Evolutionary conservation across 2,329 filamentous ascomycete genomes (phyloP), one percentile per base, ranked within the genome.

Genomic region (Whalleya microplaca): DNA sequence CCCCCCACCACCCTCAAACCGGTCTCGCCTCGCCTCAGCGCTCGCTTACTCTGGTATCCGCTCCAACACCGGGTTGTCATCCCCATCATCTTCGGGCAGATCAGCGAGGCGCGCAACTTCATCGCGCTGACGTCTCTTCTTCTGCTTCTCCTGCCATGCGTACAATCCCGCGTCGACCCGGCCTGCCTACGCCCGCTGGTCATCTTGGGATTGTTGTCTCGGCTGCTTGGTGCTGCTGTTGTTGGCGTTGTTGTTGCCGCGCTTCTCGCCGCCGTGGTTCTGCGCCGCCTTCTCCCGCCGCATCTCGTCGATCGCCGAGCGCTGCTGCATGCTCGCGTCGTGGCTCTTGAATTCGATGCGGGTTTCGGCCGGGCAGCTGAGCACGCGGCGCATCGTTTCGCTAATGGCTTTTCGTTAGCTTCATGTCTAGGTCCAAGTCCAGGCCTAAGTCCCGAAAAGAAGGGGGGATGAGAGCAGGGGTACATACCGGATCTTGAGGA

Each of bases 341-440:
- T 99, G 95, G 71, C 90, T 95, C 78, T 96, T 96, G 86, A 93
- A 99, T 66, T 95, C 87, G 58, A 99, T 89, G 69, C 90, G 90
- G 40, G 95, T 98, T 72, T 96, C 94, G 44, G 86, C 78, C 1
- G 94, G 94, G 72, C 97, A 91, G 64, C 86, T 84, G 54, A 99
- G 86, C 63, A 96, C 83, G 62, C 92, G 90, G 77, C 96, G 96
- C 83, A 98, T 92, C 32, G 90, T 96, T 78, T 99, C 93, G 64
- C 93, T 96, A 19, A n/a, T 4, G 4, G 9, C 4, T 53, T 41
- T 44, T 42, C 48, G 27, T 71, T 68, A 62, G 53, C 50, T 53
- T 40, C 29, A n/a, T n/a, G n/a, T n/a, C n/a, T n/a, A n/a, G n/a
- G n/a, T n/a, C n/a, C n/a, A n/a, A n/a, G n/a, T n/a, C n/a, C n/a